Conservation (phyloP, 768 basidiomycete species). For the Mycena albidolilacea region DNA sequence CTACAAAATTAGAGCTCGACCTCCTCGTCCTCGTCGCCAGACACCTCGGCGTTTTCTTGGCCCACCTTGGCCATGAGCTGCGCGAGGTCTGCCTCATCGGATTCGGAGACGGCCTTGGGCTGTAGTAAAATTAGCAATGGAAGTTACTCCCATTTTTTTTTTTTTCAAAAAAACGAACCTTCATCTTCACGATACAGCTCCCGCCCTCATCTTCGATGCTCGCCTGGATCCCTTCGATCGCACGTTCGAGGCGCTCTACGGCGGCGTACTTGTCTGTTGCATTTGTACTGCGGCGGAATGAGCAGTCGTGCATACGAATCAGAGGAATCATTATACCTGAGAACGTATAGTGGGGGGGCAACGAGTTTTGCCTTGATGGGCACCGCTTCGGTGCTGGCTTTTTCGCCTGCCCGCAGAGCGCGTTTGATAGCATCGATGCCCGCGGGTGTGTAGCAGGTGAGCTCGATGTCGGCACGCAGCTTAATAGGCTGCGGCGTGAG, state of each 20-base stretch:
- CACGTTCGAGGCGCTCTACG: slow-evolving; percentile 93
- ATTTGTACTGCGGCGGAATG: slow-evolving; percentile 70
- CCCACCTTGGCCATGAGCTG: slow-evolving; percentile 97
- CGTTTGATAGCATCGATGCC: slow-evolving; percentile 98
- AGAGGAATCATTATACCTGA: slow-evolving; percentile 55
- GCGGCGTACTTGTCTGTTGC: slow-evolving; percentile 97
- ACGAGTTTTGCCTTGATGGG: slow-evolving; percentile 98
- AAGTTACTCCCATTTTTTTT: background rate
- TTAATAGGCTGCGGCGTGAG: slow-evolving; percentile 99
- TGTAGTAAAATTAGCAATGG: slow-evolving; percentile 46
- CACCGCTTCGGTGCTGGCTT: slow-evolving; percentile 87
- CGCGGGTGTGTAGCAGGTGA: slow-evolving; percentile 95
- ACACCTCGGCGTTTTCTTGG: slow-evolving; percentile 95
- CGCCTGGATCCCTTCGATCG: slow-evolving; percentile 90
- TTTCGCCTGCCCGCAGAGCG: slow-evolving; percentile 91
- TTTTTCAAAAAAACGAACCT: slow-evolving; percentile 63
- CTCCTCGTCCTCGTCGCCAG: slow-evolving; percentile 93
- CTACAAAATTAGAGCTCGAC: slow-evolving; percentile 48
- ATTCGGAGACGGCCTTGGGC: slow-evolving; percentile 98
- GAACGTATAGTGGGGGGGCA: slow-evolving; percentile 95
- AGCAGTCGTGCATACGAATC: background rate
- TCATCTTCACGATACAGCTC: slow-evolving; percentile 94
- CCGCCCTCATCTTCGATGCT: slow-evolving; percentile 91
- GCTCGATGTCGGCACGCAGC: slow-evolving; percentile 96
- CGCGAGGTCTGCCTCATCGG: slow-evolving; percentile 97